Percentiles rank a stretch among this genome's conserved stretches.
phyloP scores from a whole-genome alignment of 345 rosid species.

The Durio zibethinus region DNA sequence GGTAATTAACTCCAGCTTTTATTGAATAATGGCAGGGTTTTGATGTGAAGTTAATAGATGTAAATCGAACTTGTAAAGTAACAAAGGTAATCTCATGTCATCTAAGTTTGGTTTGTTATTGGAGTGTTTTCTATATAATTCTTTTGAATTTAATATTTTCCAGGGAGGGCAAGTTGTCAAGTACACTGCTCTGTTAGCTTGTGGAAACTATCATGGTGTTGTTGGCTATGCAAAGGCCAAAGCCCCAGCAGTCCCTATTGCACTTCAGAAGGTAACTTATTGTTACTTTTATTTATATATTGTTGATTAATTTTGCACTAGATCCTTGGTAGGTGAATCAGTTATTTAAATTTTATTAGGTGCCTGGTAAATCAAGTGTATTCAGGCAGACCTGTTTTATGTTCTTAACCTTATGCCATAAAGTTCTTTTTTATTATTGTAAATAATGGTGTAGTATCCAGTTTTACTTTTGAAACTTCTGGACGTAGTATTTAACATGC shows the following conservation, averaged over 20 bases:
- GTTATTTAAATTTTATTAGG: not conserved
- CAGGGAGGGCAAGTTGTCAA: constrained; percentile 80
- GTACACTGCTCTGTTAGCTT: constrained; percentile 79
- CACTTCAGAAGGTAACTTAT: constrained; percentile 72
- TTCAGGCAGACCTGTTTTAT: not conserved
- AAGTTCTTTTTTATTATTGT: not conserved
- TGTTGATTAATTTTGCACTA: not conserved
- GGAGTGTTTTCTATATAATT: not conserved
- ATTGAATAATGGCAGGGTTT: constrained; percentile 63
- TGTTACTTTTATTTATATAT: not conserved
- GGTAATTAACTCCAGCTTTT: not conserved
- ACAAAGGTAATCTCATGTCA: constrained; percentile 60
- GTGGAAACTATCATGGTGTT: constrained; percentile 90
- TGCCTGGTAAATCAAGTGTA: not conserved
- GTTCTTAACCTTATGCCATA: not conserved
- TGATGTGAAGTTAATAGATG: constrained; percentile 78
- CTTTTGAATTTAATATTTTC: constrained; percentile 18
- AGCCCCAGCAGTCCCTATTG: constrained; percentile 70
- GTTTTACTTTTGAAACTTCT: not conserved
- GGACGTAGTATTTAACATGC: not conserved
- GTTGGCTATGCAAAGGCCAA: constrained; percentile 91
- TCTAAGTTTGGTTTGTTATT: constrained; percentile 2
- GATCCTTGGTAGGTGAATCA: not conserved
- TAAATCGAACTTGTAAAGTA: constrained; percentile 86
- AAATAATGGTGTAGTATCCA: not conserved